Evolutionary conservation across 805 yeast species (phyloP).

Genomic region (Candida xiaguanensis): DNA sequence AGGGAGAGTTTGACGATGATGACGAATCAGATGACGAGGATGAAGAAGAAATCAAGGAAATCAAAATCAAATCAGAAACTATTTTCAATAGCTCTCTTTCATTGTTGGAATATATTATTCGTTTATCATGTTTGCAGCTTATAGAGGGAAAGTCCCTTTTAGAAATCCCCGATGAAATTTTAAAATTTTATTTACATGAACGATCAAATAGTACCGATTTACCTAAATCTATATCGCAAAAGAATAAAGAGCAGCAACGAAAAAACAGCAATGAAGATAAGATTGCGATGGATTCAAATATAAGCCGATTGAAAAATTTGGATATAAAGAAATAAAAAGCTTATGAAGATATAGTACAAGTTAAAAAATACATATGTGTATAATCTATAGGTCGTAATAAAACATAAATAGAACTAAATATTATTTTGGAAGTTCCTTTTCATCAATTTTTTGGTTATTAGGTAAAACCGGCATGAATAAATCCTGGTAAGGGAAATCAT

Average conservation of each 20-base stretch:
- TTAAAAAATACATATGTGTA: no score
- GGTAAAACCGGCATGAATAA: slow-evolving; percentile 8
- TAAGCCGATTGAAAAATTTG: slow-evolving; percentile 28
- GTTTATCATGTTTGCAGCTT: slow-evolving; percentile 58
- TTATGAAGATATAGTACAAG: no score
- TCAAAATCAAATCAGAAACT: slow-evolving; percentile 11
- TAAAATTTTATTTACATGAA: slow-evolving; percentile 58
- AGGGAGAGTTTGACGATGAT: slow-evolving; percentile 19
- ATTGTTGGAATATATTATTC: slow-evolving; percentile 57
- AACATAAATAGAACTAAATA: slow-evolving; percentile 6
- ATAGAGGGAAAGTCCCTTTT: slow-evolving; percentile 53
- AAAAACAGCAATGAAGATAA: slow-evolving; percentile 14
- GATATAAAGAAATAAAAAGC: slow-evolving; percentile 9
- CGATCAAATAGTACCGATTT: slow-evolving; percentile 29
- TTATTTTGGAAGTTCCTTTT: not conserved
- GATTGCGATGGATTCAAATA: slow-evolving; percentile 29
- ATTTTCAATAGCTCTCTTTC: slow-evolving; percentile 41
- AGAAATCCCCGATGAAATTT: slow-evolving; percentile 61
- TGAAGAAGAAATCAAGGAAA: slow-evolving; percentile 23
- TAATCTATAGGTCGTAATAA: slow-evolving; percentile 8
- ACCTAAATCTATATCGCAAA: slow-evolving; percentile 17
- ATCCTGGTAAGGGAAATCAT: slow-evolving; percentile 10
- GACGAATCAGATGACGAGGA: slow-evolving; percentile 22
- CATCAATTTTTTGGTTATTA: not conserved
- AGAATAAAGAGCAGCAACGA: slow-evolving; percentile 10